Evolutionary conservation across 2,329 filamentous ascomycete genomes (phyloP).

Genomic region (Paecilomyces sp.): DNA sequence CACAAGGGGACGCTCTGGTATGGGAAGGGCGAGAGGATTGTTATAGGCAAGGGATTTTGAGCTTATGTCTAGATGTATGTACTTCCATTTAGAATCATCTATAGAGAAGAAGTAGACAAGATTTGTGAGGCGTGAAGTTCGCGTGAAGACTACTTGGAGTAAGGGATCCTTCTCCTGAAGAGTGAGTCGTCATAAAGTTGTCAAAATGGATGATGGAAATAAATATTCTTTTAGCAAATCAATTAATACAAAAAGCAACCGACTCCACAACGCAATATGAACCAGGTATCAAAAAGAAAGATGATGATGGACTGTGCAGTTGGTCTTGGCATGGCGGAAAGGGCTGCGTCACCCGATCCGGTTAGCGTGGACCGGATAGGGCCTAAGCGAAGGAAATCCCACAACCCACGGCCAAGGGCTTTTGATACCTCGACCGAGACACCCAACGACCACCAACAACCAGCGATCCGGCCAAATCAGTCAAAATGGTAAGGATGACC

Average conservation of each 20-base stretch:
- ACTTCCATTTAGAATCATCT: not conserved
- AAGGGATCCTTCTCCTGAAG: too few species aligned
- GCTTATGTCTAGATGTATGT: not conserved
- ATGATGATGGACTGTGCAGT: not conserved
- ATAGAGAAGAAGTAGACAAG: too few species aligned
- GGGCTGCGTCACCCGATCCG: constrained; percentile 11
- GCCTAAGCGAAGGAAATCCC: constrained; percentile 41
- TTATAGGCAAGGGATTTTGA: constrained; percentile 44
- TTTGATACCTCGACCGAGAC: constrained; percentile 32
- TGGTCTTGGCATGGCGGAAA: constrained; percentile 11
- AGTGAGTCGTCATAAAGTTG: not conserved
- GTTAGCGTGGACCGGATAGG: constrained; percentile 27
- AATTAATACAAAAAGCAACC: not conserved
- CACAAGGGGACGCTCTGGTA: constrained; percentile 78
- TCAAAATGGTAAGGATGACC: constrained; percentile 39
- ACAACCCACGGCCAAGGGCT: constrained; percentile 30
- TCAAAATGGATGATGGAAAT: not conserved
- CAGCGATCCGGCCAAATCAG: constrained; percentile 39
- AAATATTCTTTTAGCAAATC: not conserved
- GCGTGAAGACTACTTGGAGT: too few species aligned
- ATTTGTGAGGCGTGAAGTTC: too few species aligned
- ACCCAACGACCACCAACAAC: constrained; percentile 32
- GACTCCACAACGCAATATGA: not conserved
- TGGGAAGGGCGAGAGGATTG: constrained; percentile 67
- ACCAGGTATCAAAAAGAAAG: not conserved